Evolutionary conservation across 2,329 filamentous ascomycete species (phyloP).

Genomic region (Phaeosphaeriaceae sp.): DNA sequence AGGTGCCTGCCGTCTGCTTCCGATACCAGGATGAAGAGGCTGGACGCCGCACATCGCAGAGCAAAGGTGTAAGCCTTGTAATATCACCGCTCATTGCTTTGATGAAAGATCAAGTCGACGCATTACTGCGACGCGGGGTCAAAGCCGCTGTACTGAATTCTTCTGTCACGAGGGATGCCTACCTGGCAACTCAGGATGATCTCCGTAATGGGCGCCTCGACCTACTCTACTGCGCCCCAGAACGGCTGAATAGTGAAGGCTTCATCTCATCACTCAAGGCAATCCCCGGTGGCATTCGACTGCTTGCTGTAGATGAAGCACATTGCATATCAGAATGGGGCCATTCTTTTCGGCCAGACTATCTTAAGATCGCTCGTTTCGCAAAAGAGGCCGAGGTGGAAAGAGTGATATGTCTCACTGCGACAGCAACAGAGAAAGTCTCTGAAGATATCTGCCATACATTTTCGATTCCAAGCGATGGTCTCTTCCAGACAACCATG

Average conservation of each 20-base stretch:
- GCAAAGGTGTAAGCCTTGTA: conserved; percentile 82
- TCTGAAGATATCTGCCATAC: conserved; percentile 80
- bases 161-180: conserved; percentile 60
- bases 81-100: conserved; percentile 89
- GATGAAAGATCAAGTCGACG: conserved; percentile 95
- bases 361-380: conserved; percentile 76
- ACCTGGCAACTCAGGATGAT: conserved; percentile 66
- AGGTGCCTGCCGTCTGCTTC: conserved; percentile 53
- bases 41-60: conserved; percentile 62
- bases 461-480: conserved; percentile 79
- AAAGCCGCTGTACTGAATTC: conserved; percentile 82
- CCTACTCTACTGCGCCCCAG: conserved; percentile 90
- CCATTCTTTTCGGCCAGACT: conserved; percentile 94
- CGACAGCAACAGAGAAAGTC: conserved; percentile 83
- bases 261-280: conserved; percentile 70
- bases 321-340: conserved; percentile 98
- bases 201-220: conserved; percentile 73
- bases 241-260: conserved; percentile 83
- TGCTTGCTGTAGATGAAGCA: conserved; percentile 96
- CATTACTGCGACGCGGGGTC: conserved; percentile 74
- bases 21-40: conserved; percentile 46
- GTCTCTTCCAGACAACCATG: conserved; percentile 65
- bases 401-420: conserved; percentile 74
- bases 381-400: conserved; percentile 87
- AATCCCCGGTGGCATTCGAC: conserved; percentile 71